Conservation (phyloP, 495 filamentous ascomycete genomes). For the Hypoxylon crocopeplum region DNA sequence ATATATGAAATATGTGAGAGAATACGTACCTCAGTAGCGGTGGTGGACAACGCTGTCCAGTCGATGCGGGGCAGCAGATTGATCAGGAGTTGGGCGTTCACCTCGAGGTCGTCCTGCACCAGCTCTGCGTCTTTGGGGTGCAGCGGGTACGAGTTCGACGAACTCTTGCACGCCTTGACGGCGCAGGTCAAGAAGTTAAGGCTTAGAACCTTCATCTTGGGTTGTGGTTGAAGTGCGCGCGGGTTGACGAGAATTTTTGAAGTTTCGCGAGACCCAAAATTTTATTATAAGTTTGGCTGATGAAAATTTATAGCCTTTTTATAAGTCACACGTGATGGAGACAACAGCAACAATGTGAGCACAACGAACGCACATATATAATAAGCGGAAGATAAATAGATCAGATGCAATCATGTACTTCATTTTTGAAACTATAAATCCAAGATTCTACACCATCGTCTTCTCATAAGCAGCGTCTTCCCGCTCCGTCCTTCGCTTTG, state of each 20-base stretch:
- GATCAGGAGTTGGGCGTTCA: slow-evolving; percentile 76
- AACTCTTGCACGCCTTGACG: slow-evolving; percentile 87
- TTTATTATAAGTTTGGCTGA: slow-evolving; percentile 13
- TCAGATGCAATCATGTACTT: slow-evolving; percentile 14
- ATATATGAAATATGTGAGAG: background rate
- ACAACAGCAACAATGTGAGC: slow-evolving; percentile 4
- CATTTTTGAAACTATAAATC: slow-evolving; percentile 10
- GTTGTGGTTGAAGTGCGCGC: background rate
- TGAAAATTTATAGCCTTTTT: slow-evolving; percentile 18
- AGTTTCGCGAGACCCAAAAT: slow-evolving; percentile 4
- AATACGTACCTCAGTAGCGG: slow-evolving; percentile 76
- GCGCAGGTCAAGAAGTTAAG: slow-evolving; percentile 98
- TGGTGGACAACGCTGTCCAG: slow-evolving; percentile 77
- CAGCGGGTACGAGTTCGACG: slow-evolving; percentile 78
- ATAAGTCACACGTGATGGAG: slow-evolving; percentile 33
- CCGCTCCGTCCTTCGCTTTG: slow-evolving; percentile 24
- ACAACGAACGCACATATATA: background rate
- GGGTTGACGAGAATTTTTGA: background rate
- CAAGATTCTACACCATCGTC: slow-evolving; percentile 33
- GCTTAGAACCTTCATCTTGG: slow-evolving; percentile 90
- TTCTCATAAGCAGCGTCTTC: slow-evolving; percentile 33
- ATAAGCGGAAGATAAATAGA: background rate
- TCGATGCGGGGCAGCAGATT: slow-evolving; percentile 89
- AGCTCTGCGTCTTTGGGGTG: slow-evolving; percentile 92
- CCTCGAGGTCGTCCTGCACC: slow-evolving; percentile 76